Conservation (phyloP, 208 protist genomes). For the Leishmania lainsoni region DNA sequence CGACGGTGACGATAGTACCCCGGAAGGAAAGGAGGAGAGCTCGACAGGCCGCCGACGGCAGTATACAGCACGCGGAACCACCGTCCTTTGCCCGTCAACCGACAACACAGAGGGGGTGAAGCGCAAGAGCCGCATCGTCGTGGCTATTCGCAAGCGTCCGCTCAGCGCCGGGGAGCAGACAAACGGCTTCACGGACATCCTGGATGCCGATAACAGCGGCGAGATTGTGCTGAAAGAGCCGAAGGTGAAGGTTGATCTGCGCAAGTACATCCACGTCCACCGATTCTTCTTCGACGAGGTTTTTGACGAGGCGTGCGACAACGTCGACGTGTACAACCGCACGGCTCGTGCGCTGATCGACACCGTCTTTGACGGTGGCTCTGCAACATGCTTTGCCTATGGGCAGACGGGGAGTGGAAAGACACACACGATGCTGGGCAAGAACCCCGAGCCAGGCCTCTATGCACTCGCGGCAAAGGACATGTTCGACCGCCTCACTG, state of each 20-base stretch:
- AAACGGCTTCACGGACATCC: conserved; percentile 78
- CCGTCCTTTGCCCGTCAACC: conserved; percentile 46
- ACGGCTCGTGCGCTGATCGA: conserved; percentile 71
- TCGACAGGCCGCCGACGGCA: conserved; percentile 30
- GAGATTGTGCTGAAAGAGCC: conserved; percentile 83
- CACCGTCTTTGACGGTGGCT: conserved; percentile 72
- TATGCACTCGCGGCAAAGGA: conserved; percentile 70
- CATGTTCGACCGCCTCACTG: conserved; percentile 66
- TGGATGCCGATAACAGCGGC: conserved; percentile 66
- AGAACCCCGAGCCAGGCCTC: conserved; percentile 60
- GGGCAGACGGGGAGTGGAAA: conserved; percentile 93
- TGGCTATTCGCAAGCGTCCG: conserved; percentile 92
- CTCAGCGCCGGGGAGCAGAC: conserved; percentile 65
- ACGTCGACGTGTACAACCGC: conserved; percentile 89
- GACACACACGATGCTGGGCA: conserved; percentile 92
- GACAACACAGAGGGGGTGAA: conserved; percentile 35
- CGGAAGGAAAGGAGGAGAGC: conserved; percentile 20
- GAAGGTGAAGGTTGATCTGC: conserved; percentile 95
- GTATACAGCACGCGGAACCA: conserved; percentile 64
- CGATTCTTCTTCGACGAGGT: conserved; percentile 96
- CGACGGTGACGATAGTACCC: conserved; percentile 12
- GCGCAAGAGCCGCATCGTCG: conserved; percentile 82
- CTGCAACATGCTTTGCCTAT: conserved; percentile 88
- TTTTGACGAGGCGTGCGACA: conserved; percentile 89
- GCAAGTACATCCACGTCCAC: conserved; percentile 96